Evolutionary conservation across 768 basidiomycete genomes (phyloP).

Genomic region (Leucocoprinus leucothites): DNA sequence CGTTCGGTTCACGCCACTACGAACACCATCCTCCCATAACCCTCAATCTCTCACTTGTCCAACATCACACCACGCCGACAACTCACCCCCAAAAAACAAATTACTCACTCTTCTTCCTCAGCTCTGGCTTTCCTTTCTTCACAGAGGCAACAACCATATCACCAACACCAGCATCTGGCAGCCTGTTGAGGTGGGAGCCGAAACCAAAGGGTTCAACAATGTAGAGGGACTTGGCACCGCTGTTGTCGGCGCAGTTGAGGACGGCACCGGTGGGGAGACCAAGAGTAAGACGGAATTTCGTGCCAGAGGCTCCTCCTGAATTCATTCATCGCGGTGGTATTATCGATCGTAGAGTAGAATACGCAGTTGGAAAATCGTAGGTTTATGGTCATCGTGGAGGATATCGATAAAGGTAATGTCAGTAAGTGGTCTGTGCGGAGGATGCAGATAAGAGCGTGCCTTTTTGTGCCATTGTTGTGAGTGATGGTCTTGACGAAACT

Average conservation of each 20-base stretch:
- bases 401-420: too few relatives aligned
- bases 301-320: slow-evolving; percentile 70
- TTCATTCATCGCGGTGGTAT: background rate
- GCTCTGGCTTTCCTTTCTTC: slow-evolving; percentile 99
- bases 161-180: slow-evolving; percentile 93
- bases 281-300: slow-evolving; percentile 94
- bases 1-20: slow-evolving; percentile 9
- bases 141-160: slow-evolving; percentile 97
- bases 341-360: too few relatives aligned
- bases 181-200: slow-evolving; percentile 94
- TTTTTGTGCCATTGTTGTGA: slow-evolving; percentile 31
- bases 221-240: slow-evolving; percentile 94
- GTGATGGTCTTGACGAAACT: slow-evolving; percentile 23
- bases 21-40: background rate
- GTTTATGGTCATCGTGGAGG: too few relatives aligned
- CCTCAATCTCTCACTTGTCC: background rate
- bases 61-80: background rate
- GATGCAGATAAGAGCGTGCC: slow-evolving; percentile 8
- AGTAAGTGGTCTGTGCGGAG: background rate
- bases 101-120: slow-evolving; percentile 96
- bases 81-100: background rate
- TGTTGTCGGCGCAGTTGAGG: slow-evolving; percentile 98
- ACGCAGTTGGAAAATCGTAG: too few relatives aligned
- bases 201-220: slow-evolving; percentile 95
- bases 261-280: slow-evolving; percentile 95